Base-by-base conservation (phyloP, 2,329 filamentous ascomycete species). In the Aspergillus sp. region DNA sequence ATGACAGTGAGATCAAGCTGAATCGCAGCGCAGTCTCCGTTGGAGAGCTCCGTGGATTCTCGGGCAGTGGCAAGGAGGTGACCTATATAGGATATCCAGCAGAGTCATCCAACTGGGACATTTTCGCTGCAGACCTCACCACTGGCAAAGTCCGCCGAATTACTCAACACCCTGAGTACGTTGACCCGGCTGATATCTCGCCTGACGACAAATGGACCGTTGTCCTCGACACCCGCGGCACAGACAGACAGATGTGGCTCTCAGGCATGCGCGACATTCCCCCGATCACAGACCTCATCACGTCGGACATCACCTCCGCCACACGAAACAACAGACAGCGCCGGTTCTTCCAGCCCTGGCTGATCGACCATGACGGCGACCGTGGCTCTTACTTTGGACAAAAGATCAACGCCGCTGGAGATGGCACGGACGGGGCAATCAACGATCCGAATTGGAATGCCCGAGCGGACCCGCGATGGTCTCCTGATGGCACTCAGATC, bases 381-480 rank as follows among this genome's bases (percentile, higher is more conserved):
- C 75, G 79, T 5, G 77, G 69, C 1, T 53, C 64, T 0, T 82
- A 81, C 61, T 79, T 71, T 55, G 79, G 79, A 3, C 78, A 79
- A 61, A 67, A 68, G 54, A 61, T 80, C 55, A 81, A 81, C 46
- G 71, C 63, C 0, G 76, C 58, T 1, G 73, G 72, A 2, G 66
- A 73, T 19, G 69, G 67, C 3, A 72, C 61, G 24, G 59, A 60
- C 15, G 77, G 76, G 1, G 72, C 65, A 52, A 57, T 77, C n/a
- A 76, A 78, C 53, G 78, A 81, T 53, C 75, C 79, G 0, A 71
- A 79, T 24, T 82, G 80, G 80, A 82, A 82, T 61, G 79, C 69
- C 4, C 65, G 68, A 11, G 80, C 79, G 5, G 80, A 82, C 61
- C 80, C 65, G 1, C 51, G 54, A 15, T 67, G 57, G 48, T 66